phyloP scores from a whole-genome alignment of 192 early-diverging fungal genomes.

The Coemansia sp. region DNA sequence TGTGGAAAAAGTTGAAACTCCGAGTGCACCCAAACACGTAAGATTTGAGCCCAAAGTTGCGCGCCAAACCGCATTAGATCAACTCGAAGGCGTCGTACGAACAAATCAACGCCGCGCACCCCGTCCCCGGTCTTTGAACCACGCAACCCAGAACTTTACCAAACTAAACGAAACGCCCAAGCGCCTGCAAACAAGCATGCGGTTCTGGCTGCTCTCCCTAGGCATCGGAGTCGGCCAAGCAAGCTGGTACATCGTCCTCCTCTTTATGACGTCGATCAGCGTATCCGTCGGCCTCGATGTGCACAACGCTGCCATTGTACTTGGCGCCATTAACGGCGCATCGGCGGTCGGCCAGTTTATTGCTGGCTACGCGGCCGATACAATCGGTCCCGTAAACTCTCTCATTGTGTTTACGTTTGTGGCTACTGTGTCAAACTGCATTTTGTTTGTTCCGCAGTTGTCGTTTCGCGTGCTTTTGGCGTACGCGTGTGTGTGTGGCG shows the following conservation, averaged over 20 bases:
- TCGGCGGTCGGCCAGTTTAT: slow-evolving; percentile 47
- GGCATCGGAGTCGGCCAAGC: slow-evolving; percentile 46
- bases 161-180: background rate
- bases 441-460: slow-evolving; percentile 38
- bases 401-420: slow-evolving; percentile 26
- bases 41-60: slow-evolving; percentile 22
- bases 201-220: slow-evolving; percentile 44
- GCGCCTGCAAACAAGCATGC: slow-evolving; percentile 13
- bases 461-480: slow-evolving; percentile 30
- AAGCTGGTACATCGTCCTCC: slow-evolving; percentile 43
- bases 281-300: slow-evolving; percentile 48
- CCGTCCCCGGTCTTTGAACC: no score
- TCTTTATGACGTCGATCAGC: slow-evolving; percentile 47
- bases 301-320: slow-evolving; percentile 45
- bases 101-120: background rate
- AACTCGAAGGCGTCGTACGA: slow-evolving; percentile 18
- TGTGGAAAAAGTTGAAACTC: background rate
- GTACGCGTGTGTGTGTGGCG: slow-evolving; percentile 47
- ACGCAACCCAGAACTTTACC: background rate
- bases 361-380: slow-evolving; percentile 45
- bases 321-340: slow-evolving; percentile 46
- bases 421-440: slow-evolving; percentile 33
- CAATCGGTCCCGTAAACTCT: slow-evolving; percentile 41
- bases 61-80: slow-evolving; percentile 19
- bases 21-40: slow-evolving; percentile 20